Base-by-base conservation (phyloP, 1,284 basidiomycete species). In the Leccinum subrobustum region DNA sequence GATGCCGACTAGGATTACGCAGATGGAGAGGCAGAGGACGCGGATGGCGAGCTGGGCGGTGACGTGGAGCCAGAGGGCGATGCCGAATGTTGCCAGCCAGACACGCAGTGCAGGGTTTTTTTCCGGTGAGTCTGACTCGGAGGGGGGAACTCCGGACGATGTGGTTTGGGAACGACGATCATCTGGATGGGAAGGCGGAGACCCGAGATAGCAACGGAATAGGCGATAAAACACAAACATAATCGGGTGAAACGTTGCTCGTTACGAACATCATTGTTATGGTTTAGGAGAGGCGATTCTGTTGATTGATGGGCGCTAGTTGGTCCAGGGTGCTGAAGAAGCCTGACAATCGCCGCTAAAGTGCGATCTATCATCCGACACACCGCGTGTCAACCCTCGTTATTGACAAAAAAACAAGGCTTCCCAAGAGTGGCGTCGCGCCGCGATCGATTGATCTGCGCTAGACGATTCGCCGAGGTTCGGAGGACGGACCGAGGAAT, bases 201-300 rank as follows among this genome's bases (percentile, higher is more conserved):
- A 48, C 6, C 33, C 18, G 47, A 63, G 48, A 47, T 48, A 65
- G 29, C 37, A 66, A 14, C 37, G 55, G 53, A 61, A 58, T 6
- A 64, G 54, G 18, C 25, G 57, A 52, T 57, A 66, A 20, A 60
- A 54, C 11, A 60, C 16, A 25, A 60, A 59, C 65, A 68, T 67
- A 18, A 31, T 47, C n/a, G 25, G 29, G 16, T 7, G 20, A 16
- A 48, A 47, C 54, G 52, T 47, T 51, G 42, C n/a, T 33, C 29
- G n/a, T 50, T 42, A 47, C 5, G n/a, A 3, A 29, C 9, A 20
- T 42, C 42, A 48, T 50, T 27, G 11, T 20, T 23, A 39, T n/a
- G 16, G 16, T 37, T 42, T 42, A 42, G 39, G 39, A 42, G 6
- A 16, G 37, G 6, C 29, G n/a, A 42, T 18, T 18, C 39, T 42